Conservation (phyloP, 192 early-diverging fungal species). For the Coemansia sp. region DNA sequence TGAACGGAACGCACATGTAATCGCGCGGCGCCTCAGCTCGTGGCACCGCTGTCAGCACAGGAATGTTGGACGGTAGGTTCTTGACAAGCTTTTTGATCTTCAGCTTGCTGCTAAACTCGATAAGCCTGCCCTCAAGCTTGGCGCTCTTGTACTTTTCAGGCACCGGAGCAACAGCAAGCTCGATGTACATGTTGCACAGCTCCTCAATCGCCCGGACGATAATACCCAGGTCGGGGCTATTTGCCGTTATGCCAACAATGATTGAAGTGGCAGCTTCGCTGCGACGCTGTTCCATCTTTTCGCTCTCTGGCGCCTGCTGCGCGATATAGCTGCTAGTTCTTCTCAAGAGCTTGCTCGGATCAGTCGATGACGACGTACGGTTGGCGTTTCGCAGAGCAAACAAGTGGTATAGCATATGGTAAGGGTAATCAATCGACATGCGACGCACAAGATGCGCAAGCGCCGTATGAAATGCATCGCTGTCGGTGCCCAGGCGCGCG, state of each 20-base stretch:
- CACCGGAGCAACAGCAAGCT: conserved; percentile 37
- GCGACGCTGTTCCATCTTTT: conserved; percentile 49
- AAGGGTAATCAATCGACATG: conserved; percentile 49
- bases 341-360: conserved; percentile 4
- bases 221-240: conserved; percentile 19
- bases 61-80: conserved; percentile 36
- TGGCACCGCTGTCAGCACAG: conserved; percentile 39
- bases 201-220: conserved; percentile 44
- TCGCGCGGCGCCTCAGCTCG: conserved; percentile 33
- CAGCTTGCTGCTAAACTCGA: conserved; percentile 27
- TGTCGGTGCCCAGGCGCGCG: conserved; percentile 44
- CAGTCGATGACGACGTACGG: conserved; percentile 17
- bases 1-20: conserved; percentile 45
- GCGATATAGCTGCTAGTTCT: conserved; percentile 15
- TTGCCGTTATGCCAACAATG: conserved; percentile 17
- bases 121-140: conserved; percentile 29
- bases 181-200: conserved; percentile 45
- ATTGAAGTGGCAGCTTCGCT: conserved; percentile 40
- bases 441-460: conserved; percentile 31
- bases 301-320: conserved; percentile 29
- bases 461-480: conserved; percentile 25
- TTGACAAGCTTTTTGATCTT: conserved; percentile 36
- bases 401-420: conserved; percentile 44
- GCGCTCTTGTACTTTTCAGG: conserved; percentile 43
- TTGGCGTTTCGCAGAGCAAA: conserved; percentile 55